Base-by-base conservation (phyloP, 106 monocot genomes). In the Cymbidium sinense region DNA sequence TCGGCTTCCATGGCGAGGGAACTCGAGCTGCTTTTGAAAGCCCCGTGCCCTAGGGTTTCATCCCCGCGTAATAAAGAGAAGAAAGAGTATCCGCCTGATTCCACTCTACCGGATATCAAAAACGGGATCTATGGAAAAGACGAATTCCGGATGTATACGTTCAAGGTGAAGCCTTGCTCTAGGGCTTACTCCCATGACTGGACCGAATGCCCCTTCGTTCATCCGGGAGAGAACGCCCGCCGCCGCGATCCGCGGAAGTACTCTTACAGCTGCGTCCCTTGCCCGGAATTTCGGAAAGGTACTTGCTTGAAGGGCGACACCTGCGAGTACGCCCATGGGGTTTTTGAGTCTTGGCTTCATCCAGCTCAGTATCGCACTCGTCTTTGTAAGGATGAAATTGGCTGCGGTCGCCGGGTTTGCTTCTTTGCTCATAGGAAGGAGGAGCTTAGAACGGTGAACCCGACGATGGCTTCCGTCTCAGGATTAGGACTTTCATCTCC, bases 151-250 rank as follows among this genome's bases (percentile, higher is more conserved):
- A 90, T 90, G 90, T 90, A 85, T 71, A 73, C 78, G 34, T 90
- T 90, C 83, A 90, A 90, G 85, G 83, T 90, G 31, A 90, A 87
- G 77, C 85, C 87, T 0, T 90, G 90, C 87, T 83, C 87, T 13
- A 43, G 90, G 21, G 90, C 90, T 4, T 90, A 90, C 79, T 87
- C 90, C 61, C 90, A 90, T 55, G 90, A 90, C 83, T 90, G 90
- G 90, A 90, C 90, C 0, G 90, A 90, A 81, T 90, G 90, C 79
- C 90, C 90, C 61, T 90, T 87, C 70, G 90, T 87, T 21, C 90
- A 90, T 77, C 90, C 90, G 0, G 90, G 90, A 18, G 90, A 90
- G 90, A 90, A 90, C 83, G 90, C 90, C 23, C 85, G 90, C 37
- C 83, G 90, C 6, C 78, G 90, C 3, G 90, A 90, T 62, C 90